A percentile compares a stretch with the other conserved stretches of the same genome.
phyloP scores from a whole-genome alignment of 2,329 filamentous ascomycete species.

The Furcasterigmium sp. region DNA sequence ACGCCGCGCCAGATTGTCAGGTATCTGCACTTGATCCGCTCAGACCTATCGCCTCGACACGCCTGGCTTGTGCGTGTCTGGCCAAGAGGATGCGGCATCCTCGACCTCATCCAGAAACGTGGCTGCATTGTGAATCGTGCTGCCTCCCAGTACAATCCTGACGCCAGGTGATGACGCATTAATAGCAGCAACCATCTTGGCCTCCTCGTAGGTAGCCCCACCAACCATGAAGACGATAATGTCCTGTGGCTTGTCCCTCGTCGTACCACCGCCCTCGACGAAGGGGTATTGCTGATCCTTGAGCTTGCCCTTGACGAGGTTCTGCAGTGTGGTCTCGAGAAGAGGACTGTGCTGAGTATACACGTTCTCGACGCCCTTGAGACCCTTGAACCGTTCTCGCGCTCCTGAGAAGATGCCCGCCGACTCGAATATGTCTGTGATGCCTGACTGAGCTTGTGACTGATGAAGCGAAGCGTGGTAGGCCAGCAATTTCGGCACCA shows the following conservation, averaged over 20 bases:
- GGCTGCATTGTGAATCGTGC: constrained; percentile 79
- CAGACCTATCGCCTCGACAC: constrained; percentile 18
- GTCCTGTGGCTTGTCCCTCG: constrained; percentile 93
- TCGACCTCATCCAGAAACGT: constrained; percentile 90
- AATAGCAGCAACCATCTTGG: constrained; percentile 90
- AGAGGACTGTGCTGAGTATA: constrained; percentile 96
- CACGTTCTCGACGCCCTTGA: constrained; percentile 97
- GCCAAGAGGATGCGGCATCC: constrained; percentile 82
- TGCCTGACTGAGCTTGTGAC: constrained; percentile 67
- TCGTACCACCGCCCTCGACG: constrained; percentile 80
- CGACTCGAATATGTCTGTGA: constrained; percentile 88
- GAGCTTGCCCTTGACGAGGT: constrained; percentile 85
- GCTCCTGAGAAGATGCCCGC: constrained; percentile 87
- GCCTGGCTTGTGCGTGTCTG: constrained; percentile 46
- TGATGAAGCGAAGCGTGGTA: constrained; percentile 87
- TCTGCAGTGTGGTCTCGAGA: constrained; percentile 81
- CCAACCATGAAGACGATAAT: constrained; percentile 93
- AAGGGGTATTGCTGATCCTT: constrained; percentile 89
- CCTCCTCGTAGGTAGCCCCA: constrained; percentile 92
- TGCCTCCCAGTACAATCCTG: constrained; percentile 83
- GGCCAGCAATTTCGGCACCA: constrained; percentile 74
- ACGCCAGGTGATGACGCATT: constrained; percentile 88
- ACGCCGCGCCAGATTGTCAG: too few relatives aligned
- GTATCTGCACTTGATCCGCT: too few relatives aligned
- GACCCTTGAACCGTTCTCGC: constrained; percentile 81